These are phyloP conservation scores for Trichophyton verrucosum DNA, from an alignment of 2,329 filamentous ascomycete species.

Conservation along the genomic window DNA sequence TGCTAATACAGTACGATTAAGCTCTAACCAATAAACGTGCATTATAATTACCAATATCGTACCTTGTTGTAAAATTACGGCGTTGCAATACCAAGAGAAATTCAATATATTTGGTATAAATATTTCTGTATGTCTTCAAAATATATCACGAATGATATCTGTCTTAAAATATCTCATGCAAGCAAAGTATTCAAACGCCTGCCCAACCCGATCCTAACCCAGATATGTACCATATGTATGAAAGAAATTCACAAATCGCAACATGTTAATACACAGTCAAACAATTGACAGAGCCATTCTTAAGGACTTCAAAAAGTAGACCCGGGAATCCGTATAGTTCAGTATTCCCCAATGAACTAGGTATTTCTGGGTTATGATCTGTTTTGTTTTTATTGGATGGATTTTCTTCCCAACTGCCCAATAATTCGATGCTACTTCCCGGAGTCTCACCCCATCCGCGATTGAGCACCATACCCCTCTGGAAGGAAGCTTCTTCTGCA, in stretches of 20 bases:
- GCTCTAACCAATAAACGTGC: neutral
- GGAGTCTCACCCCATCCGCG: slow-evolving; percentile 85
- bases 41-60: neutral
- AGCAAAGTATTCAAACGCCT: neutral
- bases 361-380: slow-evolving; percentile 35
- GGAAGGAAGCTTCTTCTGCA: slow-evolving; percentile 41
- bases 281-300: slow-evolving; percentile 79
- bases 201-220: neutral
- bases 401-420: slow-evolving; percentile 77
- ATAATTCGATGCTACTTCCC: slow-evolving; percentile 73
- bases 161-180: neutral
- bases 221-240: neutral
- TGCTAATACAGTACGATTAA: neutral
- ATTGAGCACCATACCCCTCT: slow-evolving; percentile 69
- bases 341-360: slow-evolving; percentile 52
- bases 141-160: neutral
- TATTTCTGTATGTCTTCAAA: neutral
- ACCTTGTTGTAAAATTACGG: neutral
- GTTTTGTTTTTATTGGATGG: slow-evolving; percentile 34
- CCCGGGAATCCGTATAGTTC: slow-evolving; percentile 90
- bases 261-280: slow-evolving; percentile 70
- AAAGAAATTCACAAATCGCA: neutral
- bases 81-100: neutral
- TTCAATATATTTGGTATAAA: neutral
- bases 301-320: slow-evolving; percentile 86